These are phyloP conservation scores for Panaeolus papilionaceus DNA, from an alignment of 768 basidiomycete species.

Conservation along the genomic window DNA sequence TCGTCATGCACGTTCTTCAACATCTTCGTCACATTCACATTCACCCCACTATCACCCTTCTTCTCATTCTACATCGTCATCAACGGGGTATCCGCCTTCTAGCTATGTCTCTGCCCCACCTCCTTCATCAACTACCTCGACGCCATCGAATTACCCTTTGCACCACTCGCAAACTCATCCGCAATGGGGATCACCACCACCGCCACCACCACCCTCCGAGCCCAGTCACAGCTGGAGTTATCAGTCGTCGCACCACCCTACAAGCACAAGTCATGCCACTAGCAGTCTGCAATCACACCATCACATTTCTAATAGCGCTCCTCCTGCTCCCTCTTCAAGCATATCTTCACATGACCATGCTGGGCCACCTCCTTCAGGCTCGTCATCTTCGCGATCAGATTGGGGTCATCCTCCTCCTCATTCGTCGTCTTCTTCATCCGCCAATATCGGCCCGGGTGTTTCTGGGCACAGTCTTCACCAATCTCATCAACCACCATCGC, in stretches of 20 bases:
- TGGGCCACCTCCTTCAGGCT: constrained; percentile 25
- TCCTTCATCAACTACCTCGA: constrained; percentile 19
- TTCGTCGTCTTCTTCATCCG: constrained; percentile 22
- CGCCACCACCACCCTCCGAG: constrained; percentile 21
- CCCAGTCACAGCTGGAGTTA: constrained; percentile 16
- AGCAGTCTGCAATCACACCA: background rate
- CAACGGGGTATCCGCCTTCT: constrained; percentile 21
- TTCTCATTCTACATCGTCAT: constrained; percentile 19
- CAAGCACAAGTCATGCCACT: constrained; percentile 3
- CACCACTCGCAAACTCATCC: constrained; percentile 22
- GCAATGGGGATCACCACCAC: constrained; percentile 19
- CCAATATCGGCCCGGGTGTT: constrained; percentile 19
- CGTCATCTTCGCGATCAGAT: constrained; percentile 17
- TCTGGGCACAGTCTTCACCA: constrained; percentile 23
- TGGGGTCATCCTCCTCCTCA: constrained; percentile 28
- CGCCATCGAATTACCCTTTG: constrained; percentile 22
- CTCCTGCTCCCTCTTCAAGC: constrained; percentile 2
- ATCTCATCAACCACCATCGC: constrained; percentile 24
- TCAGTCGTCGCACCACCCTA: constrained; percentile 1
- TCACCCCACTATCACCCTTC: constrained; percentile 29
- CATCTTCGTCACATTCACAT: constrained; percentile 29
- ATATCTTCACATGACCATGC: constrained; percentile 4
- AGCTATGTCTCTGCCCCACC: constrained; percentile 22
- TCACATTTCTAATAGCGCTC: constrained; percentile 6
- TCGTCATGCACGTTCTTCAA: constrained; percentile 30